phyloP scores from a whole-genome alignment of 1,284 basidiomycete species.

The Inonotus hispidus region DNA sequence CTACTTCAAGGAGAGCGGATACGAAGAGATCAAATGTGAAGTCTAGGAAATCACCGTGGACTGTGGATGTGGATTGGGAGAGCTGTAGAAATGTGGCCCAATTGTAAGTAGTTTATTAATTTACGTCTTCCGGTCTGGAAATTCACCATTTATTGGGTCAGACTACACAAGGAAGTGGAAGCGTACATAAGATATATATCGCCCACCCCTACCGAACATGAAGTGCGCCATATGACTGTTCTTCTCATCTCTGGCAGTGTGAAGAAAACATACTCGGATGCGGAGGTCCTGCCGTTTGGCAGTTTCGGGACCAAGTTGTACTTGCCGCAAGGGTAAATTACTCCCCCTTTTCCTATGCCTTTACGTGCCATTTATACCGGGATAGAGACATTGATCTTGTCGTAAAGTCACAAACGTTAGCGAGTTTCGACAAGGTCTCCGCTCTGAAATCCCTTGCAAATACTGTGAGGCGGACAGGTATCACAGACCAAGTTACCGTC shows the following conservation, averaged over 20 bases:
- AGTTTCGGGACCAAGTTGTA: slow-evolving; percentile 95
- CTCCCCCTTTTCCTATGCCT: background rate
- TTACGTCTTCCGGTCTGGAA: slow-evolving; percentile 1
- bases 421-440: slow-evolving; percentile 49
- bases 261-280: slow-evolving; percentile 67
- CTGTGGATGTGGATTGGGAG: slow-evolving; percentile 74
- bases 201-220: slow-evolving; percentile 81
- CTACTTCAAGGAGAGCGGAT: slow-evolving; percentile 51
- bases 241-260: slow-evolving; percentile 69
- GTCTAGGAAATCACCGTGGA: slow-evolving; percentile 75
- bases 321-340: slow-evolving; percentile 79
- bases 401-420: slow-evolving; percentile 61
- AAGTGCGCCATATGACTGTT: slow-evolving; percentile 75
- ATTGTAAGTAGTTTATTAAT: slow-evolving; percentile 46
- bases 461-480: slow-evolving; percentile 52
- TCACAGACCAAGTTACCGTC: slow-evolving; percentile 72
- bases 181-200: slow-evolving; percentile 87
- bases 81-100: slow-evolving; percentile 73
- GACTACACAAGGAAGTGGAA: slow-evolving; percentile 80
- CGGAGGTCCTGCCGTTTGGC: slow-evolving; percentile 84
- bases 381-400: slow-evolving; percentile 74
- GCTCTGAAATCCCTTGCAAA: slow-evolving; percentile 63
- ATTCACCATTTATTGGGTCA: slow-evolving; percentile 27
- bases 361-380: background rate
- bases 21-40: slow-evolving; percentile 40